Evolutionary conservation across 805 yeast species (phyloP).

Genomic region (Barnettozyma pratensis): DNA sequence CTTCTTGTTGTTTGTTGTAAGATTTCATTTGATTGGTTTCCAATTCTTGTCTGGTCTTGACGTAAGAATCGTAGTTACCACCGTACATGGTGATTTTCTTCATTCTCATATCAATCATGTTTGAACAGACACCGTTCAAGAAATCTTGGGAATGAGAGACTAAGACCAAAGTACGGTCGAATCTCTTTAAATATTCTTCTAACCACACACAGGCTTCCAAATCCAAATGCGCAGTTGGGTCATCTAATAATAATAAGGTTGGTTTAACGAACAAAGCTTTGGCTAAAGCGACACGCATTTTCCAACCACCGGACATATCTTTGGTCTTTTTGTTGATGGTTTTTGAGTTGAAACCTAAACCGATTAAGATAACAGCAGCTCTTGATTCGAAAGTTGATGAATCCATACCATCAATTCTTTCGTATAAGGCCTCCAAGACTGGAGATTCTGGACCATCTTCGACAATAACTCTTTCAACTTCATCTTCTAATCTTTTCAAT

Average conservation of each 20-base stretch:
- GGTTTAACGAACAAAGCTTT: constrained; percentile 98
- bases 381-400: constrained; percentile 94
- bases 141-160: constrained; percentile 99
- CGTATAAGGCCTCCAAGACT: constrained; percentile 81
- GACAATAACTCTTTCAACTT: constrained; percentile 83
- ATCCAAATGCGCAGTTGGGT: constrained; percentile 99
- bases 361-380: constrained; percentile 92
- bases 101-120: constrained; percentile 96
- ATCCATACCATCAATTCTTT: constrained; percentile 93
- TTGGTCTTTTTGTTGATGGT: constrained; percentile 92
- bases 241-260: constrained; percentile 88
- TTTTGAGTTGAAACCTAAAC: constrained; percentile 89
- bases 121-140: constrained; percentile 97
- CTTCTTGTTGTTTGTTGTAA: constrained; percentile 96
- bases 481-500: constrained; percentile 84
- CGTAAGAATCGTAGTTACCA: constrained; percentile 97
- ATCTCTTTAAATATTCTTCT: constrained; percentile 94
- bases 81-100: constrained; percentile 74
- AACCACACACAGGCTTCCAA: constrained; percentile 99
- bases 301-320: constrained; percentile 99
- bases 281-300: constrained; percentile 98
- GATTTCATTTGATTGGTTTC: constrained; percentile 98
- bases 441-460: constrained; percentile 93
- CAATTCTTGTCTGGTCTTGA: constrained; percentile 88
- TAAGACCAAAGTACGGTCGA: constrained; percentile 87